Conservation (phyloP, 2,329 filamentous ascomycete species). For the Graphilbum ipis-grandicollis region DNA sequence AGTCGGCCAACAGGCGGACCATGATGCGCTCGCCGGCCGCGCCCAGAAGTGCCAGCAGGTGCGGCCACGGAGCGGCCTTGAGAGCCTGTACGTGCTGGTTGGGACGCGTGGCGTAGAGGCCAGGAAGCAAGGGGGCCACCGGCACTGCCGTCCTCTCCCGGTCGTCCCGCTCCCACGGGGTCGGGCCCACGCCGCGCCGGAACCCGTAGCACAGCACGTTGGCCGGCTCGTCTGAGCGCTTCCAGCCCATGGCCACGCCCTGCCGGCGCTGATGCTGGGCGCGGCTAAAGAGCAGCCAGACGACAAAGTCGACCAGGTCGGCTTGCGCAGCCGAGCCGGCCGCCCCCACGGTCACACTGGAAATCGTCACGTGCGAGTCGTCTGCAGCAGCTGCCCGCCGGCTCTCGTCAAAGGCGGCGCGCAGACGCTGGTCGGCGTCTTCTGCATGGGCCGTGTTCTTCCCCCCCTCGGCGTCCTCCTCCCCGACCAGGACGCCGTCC, state of each 20-base stretch:
- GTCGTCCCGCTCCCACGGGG: background rate
- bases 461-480: conserved; percentile 27
- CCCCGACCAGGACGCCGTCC: conserved; percentile 52
- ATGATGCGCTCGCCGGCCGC: conserved; percentile 60
- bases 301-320: conserved; percentile 59
- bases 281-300: conserved; percentile 60
- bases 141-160: background rate
- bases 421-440: background rate
- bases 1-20: conserved; percentile 58
- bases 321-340: conserved; percentile 37
- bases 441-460: background rate
- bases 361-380: conserved; percentile 36
- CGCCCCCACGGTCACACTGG: conserved; percentile 24
- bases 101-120: conserved; percentile 42
- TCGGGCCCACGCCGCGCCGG: conserved; percentile 25
- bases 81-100: conserved; percentile 56
- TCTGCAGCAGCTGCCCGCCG: conserved; percentile 33
- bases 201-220: conserved; percentile 66
- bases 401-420: conserved; percentile 34
- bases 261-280: conserved; percentile 18
- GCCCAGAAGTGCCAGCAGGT: conserved; percentile 57
- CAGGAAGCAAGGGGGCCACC: no score
- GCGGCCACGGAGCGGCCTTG: conserved; percentile 57
- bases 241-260: background rate
- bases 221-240: background rate